phyloP scores from a whole-genome alignment of 495 filamentous ascomycete species.

The Trichocladium antarcticum region DNA sequence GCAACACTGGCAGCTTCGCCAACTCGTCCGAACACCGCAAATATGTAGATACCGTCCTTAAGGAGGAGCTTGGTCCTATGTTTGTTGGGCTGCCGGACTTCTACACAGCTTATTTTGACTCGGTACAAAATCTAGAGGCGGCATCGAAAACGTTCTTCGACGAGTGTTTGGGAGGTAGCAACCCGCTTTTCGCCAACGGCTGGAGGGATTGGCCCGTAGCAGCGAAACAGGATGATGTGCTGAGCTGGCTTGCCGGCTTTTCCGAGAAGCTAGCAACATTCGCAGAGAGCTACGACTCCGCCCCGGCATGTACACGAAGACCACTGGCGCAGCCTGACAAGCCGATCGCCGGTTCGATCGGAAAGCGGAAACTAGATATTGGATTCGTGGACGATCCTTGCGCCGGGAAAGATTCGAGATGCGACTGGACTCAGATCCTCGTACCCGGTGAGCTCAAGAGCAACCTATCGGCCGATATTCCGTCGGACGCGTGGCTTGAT shows the following conservation, averaged over 20 bases:
- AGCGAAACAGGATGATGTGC: constrained; percentile 22
- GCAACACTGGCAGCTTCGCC: constrained; percentile 25
- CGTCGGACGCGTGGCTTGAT: constrained; percentile 25
- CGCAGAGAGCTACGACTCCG: constrained; percentile 14
- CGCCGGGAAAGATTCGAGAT: constrained; percentile 22
- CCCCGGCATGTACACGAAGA: constrained; percentile 21
- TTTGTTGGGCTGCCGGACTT: not conserved
- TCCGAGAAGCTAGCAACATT: constrained; percentile 23
- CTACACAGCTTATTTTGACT: constrained; percentile 27
- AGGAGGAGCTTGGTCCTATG: not conserved
- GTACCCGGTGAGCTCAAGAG: constrained; percentile 41
- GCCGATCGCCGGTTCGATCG: constrained; percentile 30
- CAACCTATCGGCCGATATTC: constrained; percentile 30
- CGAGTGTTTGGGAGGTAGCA: constrained; percentile 26
- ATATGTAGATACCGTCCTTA: not conserved
- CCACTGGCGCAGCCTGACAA: constrained; percentile 26
- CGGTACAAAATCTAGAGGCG: constrained; percentile 23
- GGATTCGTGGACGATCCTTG: constrained; percentile 31
- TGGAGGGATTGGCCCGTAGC: constrained; percentile 27
- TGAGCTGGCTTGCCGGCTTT: constrained; percentile 29
- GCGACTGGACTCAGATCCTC: constrained; percentile 37
- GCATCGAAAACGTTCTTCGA: constrained; percentile 29
- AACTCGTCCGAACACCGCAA: not conserved
- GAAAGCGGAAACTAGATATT: constrained; percentile 34
- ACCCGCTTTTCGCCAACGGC: constrained; percentile 21